Conservation (phyloP, 306 rosid species). For the Trifolium fragiferum region DNA sequence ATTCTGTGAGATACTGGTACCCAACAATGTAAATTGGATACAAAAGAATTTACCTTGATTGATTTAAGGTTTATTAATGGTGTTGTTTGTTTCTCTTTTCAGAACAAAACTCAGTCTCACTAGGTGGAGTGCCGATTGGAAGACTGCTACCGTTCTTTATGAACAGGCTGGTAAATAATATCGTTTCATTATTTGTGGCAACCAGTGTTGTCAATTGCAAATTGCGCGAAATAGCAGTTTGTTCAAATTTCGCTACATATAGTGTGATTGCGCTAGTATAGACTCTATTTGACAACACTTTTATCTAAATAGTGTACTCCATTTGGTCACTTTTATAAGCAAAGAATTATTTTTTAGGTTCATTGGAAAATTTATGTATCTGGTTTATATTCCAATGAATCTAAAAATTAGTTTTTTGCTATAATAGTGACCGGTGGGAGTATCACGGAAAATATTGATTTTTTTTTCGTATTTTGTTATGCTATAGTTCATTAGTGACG, state of each 20-base stretch:
- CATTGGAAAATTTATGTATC: too few relatives aligned
- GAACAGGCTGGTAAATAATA: slow-evolving; percentile 84
- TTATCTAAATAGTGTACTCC: neutral
- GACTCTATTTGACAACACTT: neutral
- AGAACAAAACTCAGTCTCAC: slow-evolving; percentile 90
- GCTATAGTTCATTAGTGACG: neutral
- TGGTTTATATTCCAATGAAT: too few relatives aligned
- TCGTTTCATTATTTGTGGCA: slow-evolving; percentile 30
- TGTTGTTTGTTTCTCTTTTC: slow-evolving; percentile 27
- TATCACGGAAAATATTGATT: neutral
- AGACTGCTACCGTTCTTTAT: slow-evolving; percentile 74
- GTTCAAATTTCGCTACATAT: neutral
- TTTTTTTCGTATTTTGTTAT: neutral
- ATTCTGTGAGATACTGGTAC: too few relatives aligned
- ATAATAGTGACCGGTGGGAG: too few relatives aligned
- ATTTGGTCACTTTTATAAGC: too few relatives aligned
- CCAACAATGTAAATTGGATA: too few relatives aligned
- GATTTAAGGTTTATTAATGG: too few relatives aligned
- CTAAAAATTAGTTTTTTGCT: too few relatives aligned
- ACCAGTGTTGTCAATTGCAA: neutral
- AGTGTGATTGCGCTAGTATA: neutral
- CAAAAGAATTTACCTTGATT: too few relatives aligned
- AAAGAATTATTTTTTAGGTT: too few relatives aligned
- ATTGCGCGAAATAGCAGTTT: neutral
- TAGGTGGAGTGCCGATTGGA: slow-evolving; percentile 98